Percentiles rank a stretch among this genome's conserved stretches.
These are phyloP conservation scores for Candida montana DNA, from an alignment of 805 yeast genomes.

Conservation along the genomic window DNA sequence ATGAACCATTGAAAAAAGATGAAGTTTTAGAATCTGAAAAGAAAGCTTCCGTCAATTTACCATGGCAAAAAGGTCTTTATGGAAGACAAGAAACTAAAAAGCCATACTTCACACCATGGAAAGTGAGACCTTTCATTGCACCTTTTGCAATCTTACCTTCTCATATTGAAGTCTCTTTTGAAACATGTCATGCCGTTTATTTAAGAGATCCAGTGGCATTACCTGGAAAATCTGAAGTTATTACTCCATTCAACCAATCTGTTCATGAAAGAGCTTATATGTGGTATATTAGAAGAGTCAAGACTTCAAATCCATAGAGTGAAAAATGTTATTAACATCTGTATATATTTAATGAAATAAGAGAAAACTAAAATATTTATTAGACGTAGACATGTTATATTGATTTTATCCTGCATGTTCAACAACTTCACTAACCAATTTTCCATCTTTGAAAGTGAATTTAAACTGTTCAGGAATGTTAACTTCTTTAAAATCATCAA, in stretches of 20 bases:
- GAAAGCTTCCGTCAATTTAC: slow-evolving; percentile 51
- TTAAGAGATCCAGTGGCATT: slow-evolving; percentile 95
- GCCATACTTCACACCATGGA: slow-evolving; percentile 95
- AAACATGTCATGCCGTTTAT: slow-evolving; percentile 94
- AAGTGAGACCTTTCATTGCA: slow-evolving; percentile 87
- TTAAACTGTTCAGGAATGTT: slow-evolving; percentile 91
- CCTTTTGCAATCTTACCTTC: slow-evolving; percentile 90
- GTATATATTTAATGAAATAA: slow-evolving; percentile 5
- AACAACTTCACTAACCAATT: slow-evolving; percentile 63
- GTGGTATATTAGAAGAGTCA: slow-evolving; percentile 81
- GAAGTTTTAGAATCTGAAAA: slow-evolving; percentile 47
- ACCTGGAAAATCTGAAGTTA: slow-evolving; percentile 94
- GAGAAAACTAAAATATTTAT: neutral
- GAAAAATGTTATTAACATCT: neutral
- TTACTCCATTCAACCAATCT: slow-evolving; percentile 77
- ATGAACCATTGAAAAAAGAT: slow-evolving; percentile 39
- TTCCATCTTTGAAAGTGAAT: slow-evolving; percentile 61
- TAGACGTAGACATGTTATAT: too few species aligned
- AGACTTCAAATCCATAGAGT: slow-evolving; percentile 20
- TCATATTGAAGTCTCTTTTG: slow-evolving; percentile 85
- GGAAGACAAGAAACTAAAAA: slow-evolving; percentile 76
- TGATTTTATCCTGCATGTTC: slow-evolving; percentile 77
- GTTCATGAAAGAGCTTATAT: slow-evolving; percentile 91
- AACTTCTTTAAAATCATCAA: slow-evolving; percentile 69
- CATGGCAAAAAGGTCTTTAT: slow-evolving; percentile 76